Conservation (phyloP, 2,329 filamentous ascomycete species). For the Curvularia spicifera region DNA sequence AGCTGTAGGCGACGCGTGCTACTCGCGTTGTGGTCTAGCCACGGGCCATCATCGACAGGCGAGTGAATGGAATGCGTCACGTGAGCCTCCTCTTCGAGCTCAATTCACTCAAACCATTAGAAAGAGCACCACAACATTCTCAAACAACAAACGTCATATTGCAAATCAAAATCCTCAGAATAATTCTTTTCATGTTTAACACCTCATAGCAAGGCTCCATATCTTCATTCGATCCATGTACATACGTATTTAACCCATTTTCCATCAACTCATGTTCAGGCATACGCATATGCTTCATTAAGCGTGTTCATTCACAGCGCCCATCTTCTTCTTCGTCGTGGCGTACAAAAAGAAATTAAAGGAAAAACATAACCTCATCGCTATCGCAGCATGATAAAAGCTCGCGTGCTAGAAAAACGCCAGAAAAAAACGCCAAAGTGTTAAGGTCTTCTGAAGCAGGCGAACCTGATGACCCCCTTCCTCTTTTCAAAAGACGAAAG, state of each 20-base stretch:
- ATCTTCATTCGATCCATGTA: not conserved
- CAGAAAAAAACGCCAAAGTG: not conserved
- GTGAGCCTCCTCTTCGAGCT: too few relatives aligned
- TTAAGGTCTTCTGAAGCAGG: not conserved
- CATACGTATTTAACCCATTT: not conserved
- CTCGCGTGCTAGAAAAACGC: conserved; percentile 1
- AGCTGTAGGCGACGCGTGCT: too few relatives aligned
- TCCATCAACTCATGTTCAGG: not conserved
- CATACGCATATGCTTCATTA: conserved; percentile 2
- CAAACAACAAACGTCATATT: not conserved
- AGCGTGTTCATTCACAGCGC: not conserved
- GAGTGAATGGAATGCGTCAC: too few relatives aligned
- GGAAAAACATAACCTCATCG: not conserved
- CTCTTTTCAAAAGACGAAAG: conserved; percentile 1
- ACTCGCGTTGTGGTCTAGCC: too few relatives aligned
- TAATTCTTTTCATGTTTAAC: not conserved
- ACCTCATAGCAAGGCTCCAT: not conserved
- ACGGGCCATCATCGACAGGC: too few relatives aligned
- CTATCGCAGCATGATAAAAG: not conserved
- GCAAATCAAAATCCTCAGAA: not conserved
- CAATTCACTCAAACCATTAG: too few relatives aligned
- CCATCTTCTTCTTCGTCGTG: not conserved
- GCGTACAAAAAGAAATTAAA: not conserved
- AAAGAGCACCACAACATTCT: too few relatives aligned
- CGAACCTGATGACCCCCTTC: not conserved